phyloP scores from a whole-genome alignment of 345 rosid genomes.

The Citrus unshiu region DNA sequence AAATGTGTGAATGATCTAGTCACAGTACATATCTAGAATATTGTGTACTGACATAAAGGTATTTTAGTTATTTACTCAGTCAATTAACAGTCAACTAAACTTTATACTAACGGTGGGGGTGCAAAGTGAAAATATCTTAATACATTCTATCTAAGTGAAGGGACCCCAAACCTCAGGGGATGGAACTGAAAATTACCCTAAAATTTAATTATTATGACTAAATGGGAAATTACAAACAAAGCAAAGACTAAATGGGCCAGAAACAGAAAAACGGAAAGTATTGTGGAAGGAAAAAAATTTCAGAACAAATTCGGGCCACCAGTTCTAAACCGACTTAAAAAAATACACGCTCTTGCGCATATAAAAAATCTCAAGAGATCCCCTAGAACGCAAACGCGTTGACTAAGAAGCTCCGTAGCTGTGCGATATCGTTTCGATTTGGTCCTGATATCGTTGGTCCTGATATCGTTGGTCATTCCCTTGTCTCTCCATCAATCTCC shows the following conservation, averaged over 20 bases:
- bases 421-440: not conserved
- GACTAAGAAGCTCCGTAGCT: not conserved
- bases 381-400: not conserved
- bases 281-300: too few species aligned
- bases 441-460: not conserved
- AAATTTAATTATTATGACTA: not conserved
- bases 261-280: not conserved
- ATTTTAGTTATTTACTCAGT: too few species aligned
- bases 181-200: too few species aligned
- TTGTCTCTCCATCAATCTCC: slow-evolving; percentile 9
- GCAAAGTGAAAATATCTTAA: too few species aligned
- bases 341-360: not conserved
- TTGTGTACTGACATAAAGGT: too few species aligned
- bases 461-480: not conserved
- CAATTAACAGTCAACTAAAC: too few species aligned
- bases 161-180: too few species aligned
- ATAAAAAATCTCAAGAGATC: not conserved
- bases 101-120: too few species aligned
- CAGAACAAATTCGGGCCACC: not conserved
- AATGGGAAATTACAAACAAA: too few species aligned
- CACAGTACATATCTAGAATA: too few species aligned
- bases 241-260: not conserved
- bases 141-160: too few species aligned
- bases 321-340: not conserved
- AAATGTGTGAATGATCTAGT: too few species aligned